Evolutionary conservation across 768 basidiomycete species (phyloP).

Genomic region (Mycena polygramma): DNA sequence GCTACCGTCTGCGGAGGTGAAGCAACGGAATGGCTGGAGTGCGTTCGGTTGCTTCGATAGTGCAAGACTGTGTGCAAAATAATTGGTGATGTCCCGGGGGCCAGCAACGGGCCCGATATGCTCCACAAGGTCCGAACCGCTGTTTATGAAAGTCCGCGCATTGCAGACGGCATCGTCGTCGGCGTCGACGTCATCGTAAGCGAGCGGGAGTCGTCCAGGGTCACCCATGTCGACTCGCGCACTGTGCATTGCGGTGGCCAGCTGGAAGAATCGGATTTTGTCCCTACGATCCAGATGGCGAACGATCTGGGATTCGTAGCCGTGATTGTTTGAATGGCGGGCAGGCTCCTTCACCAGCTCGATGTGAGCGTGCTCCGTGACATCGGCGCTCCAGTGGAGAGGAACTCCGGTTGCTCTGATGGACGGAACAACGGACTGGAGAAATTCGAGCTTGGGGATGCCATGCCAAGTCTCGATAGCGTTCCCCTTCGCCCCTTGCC

Average conservation of each 20-base stretch:
- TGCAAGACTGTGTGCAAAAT: background rate
- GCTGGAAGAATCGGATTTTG: background rate
- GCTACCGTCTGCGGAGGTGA: background rate
- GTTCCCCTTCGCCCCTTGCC: background rate
- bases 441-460: background rate
- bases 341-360: background rate
- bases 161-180: background rate
- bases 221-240: background rate
- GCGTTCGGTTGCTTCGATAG: background rate
- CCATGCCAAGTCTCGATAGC: background rate
- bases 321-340: background rate
- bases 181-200: background rate
- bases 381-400: background rate
- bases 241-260: background rate
- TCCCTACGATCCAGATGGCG: background rate
- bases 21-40: constrained; percentile 17
- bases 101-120: background rate
- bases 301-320: background rate
- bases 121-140: background rate
- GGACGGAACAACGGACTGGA: background rate
- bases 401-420: background rate
- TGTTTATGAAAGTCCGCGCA: background rate
- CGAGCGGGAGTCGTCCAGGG: background rate
- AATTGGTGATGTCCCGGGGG: background rate
- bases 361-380: background rate